A percentile compares a stretch with the other conserved stretches of the same genome.
Conservation (phyloP, 495 filamentous ascomycete genomes). For the Amniculicola lignicola region DNA sequence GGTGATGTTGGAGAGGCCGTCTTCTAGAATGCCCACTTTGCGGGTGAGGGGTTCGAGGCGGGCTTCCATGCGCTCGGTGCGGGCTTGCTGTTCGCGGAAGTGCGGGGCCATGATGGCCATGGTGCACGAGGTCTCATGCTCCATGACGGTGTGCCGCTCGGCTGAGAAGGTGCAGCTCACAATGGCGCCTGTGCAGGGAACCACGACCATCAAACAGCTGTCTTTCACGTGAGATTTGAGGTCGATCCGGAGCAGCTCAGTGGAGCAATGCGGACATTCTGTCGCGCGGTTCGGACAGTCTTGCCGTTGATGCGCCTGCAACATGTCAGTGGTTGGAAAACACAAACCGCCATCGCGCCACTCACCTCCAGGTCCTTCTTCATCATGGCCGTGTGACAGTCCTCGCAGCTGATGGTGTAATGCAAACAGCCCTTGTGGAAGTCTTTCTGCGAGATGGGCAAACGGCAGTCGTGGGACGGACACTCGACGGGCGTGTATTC, state of each 20-base stretch:
- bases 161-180: conserved; percentile 56
- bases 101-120: conserved; percentile 59
- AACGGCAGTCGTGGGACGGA: conserved; percentile 44
- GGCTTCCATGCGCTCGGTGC: conserved; percentile 55
- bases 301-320: conserved; percentile 49
- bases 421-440: conserved; percentile 59
- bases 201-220: conserved; percentile 53
- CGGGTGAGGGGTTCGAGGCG: conserved; percentile 55
- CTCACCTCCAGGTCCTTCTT: conserved; percentile 58
- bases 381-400: conserved; percentile 55
- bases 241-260: conserved; percentile 48
- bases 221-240: conserved; percentile 50
- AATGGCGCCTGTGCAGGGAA: conserved; percentile 53
- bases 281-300: conserved; percentile 52
- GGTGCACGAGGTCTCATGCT: conserved; percentile 55
- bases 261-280: conserved; percentile 54
- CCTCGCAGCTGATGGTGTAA: conserved; percentile 49
- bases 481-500: conserved; percentile 64
- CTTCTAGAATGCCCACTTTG: conserved; percentile 59
- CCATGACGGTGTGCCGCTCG: conserved; percentile 49
- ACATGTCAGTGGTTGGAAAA: background rate
- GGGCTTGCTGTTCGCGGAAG: conserved; percentile 55
- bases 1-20: conserved; percentile 51
- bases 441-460: conserved; percentile 51
- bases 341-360: conserved; percentile 10